These are phyloP conservation scores for Venturia carpophila DNA, from an alignment of 2,329 filamentous ascomycete species.

Conservation along the genomic window DNA sequence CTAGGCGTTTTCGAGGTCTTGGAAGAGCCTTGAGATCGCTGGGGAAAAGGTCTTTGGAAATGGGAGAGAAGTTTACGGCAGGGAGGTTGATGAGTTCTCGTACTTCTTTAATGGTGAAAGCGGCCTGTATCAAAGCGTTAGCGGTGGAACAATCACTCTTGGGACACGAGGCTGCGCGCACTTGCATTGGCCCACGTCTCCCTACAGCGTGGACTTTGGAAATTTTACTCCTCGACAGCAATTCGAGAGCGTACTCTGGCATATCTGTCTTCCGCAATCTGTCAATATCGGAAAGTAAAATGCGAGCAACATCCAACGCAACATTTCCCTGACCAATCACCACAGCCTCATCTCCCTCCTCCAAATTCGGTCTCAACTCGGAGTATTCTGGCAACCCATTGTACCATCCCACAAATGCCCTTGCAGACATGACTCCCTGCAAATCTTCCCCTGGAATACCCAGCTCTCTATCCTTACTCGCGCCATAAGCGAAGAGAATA, in stretches of 20 bases:
- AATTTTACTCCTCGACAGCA: slow-evolving; percentile 63
- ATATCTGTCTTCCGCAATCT: slow-evolving; percentile 78
- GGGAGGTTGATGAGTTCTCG: slow-evolving; percentile 78
- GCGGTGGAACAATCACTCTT: neutral
- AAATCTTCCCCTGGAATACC: slow-evolving; percentile 74
- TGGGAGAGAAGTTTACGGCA: slow-evolving; percentile 61
- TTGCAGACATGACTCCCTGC: slow-evolving; percentile 73
- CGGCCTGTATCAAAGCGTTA: slow-evolving; percentile 49
- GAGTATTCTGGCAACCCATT: slow-evolving; percentile 85
- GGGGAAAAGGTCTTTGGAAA: slow-evolving; percentile 61
- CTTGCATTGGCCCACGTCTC: slow-evolving; percentile 80
- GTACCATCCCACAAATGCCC: slow-evolving; percentile 96
- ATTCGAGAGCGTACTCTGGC: slow-evolving; percentile 70
- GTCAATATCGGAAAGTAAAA: slow-evolving; percentile 70
- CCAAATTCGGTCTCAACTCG: slow-evolving; percentile 63
- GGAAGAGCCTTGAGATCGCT: slow-evolving; percentile 60
- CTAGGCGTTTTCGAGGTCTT: slow-evolving; percentile 66
- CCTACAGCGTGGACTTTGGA: slow-evolving; percentile 81
- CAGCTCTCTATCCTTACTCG: slow-evolving; percentile 71
- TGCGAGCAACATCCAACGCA: slow-evolving; percentile 84
- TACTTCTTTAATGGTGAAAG: slow-evolving; percentile 92
- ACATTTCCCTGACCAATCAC: slow-evolving; percentile 95
- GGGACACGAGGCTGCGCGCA: slow-evolving; percentile 27
- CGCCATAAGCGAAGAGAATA: slow-evolving; percentile 87
- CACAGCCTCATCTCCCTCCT: slow-evolving; percentile 51